Evolutionary conservation across 2,329 filamentous ascomycete species (phyloP), one percentile per base, ranked within the genome.

Genomic region (Fusarium piperis): DNA sequence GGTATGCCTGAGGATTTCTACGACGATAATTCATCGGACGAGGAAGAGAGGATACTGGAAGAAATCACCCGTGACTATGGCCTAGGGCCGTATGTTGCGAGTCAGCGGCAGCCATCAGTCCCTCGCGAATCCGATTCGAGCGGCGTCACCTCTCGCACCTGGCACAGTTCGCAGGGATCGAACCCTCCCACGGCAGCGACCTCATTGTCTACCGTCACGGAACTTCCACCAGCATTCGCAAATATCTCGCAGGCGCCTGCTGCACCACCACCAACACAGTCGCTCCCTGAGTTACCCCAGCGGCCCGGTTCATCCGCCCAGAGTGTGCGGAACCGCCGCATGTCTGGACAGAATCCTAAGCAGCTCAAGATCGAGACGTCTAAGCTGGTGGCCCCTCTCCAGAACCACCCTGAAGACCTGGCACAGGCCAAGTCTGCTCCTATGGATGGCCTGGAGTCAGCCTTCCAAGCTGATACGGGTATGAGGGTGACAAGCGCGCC

Each of bases 301-400:
- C 75, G 77, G 16, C 68, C 76, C 5, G 60, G 74, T 4, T 77
- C 80, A 2, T 79, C 84, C 3, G 77, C 80, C 0, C 82, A 82
- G 73, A 86, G 90, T 41, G 93, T 97, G 58, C 89, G 93, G 59
- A 93, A 88, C 74, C 89, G 95, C 67, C 89, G 95, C 68, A 83
- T 97, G 33, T 97, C 95, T 4, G 93, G 92, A 9, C 91, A 94
- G 74, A 94, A 93, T 75, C 84, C 89, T 15, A 95, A 93, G 79
- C 93, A 95, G 76, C 85, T 98, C 57, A 97, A 94, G 82, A 98
- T 98, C 62, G 94, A 98, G 80, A 98, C 94, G 0, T 73, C 77
- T 1, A 81, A 79, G 26, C 74, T 80, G 8, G 72, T 64, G n/a
- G 68, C 74, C 18, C 72, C 74, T 26, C 44, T 77, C 3, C 60